Evolutionary conservation across 768 basidiomycete genomes (phyloP), one percentile per base, ranked within the genome.

Genomic region (Lactifluus subvellereus): DNA sequence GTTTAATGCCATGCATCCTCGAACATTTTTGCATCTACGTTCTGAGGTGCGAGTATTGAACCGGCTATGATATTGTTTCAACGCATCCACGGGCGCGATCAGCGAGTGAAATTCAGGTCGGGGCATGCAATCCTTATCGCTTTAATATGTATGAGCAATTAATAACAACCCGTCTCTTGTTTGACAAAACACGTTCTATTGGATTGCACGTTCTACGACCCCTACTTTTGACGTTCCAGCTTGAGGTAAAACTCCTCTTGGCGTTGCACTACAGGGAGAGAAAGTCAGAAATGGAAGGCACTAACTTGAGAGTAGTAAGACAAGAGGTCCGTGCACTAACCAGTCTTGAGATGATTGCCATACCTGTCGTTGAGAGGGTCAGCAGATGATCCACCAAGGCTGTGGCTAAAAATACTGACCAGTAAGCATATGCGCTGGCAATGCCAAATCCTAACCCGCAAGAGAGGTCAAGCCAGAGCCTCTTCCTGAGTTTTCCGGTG

Each of bases 401-500:
- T 62, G 68, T 67, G 67, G 57, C 54, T 61, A 61, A 57, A 63
- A 68, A 66, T 60, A 81, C 89, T 68, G 65, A 94, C 94, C 94
- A 97, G 78, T 82, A 97, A 3, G 82, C 82, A 71, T 92, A 95
- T 37, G 83, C 93, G 11, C 81, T 78, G 53, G 84, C 78, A 59
- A 87, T 67, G 32, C 93, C 94, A 56, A 96, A 82, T 68, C 90
- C 93, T 49, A 95, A 72, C 43, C 84, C 82, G 69, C 83, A 79
- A 52, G 84, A 79, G 66, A 96, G 69, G 73, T 97, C 94, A 66
- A 92, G 84, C 85, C 91, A 91, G 76, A 95, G 85, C 70, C 86
- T 81, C 78, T 95, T 96, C 79, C 94, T 89, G 78, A 95, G 89
- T 78, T 84, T 93, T 74, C 94, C 94, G 56, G 89, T 89, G 76